Percentiles rank a stretch among this genome's conserved stretches.
Evolutionary conservation across 768 basidiomycete genomes (phyloP).

Genomic region (Lactarius akahatsu): DNA sequence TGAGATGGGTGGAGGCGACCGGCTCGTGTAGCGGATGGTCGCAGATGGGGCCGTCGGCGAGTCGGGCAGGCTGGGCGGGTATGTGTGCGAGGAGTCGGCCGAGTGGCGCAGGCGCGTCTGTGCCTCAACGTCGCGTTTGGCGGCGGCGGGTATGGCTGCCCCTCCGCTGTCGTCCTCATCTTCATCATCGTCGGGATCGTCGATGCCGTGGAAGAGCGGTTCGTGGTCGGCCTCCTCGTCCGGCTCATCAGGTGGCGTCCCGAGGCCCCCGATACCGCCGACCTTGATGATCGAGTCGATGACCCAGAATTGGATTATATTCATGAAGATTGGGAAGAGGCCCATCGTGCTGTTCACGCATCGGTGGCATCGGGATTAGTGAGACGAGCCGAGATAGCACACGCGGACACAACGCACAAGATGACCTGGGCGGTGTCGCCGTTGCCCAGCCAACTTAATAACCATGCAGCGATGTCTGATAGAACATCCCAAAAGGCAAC

Average conservation of each 20-base stretch:
- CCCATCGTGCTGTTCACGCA: slow-evolving; percentile 75
- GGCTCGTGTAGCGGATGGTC: slow-evolving; percentile 35
- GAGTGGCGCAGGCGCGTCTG: slow-evolving; percentile 39
- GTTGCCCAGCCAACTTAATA: slow-evolving; percentile 73
- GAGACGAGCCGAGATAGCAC: background rate
- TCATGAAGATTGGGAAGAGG: slow-evolving; percentile 86
- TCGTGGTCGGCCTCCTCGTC: slow-evolving; percentile 45
- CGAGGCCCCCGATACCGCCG: slow-evolving; percentile 39
- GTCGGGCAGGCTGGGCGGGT: slow-evolving; percentile 58
- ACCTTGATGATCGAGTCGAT: slow-evolving; percentile 93
- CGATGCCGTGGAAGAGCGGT: slow-evolving; percentile 61
- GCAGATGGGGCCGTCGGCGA: slow-evolving; percentile 41
- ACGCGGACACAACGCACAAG: slow-evolving; percentile 54
- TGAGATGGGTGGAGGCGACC: slow-evolving; percentile 28
- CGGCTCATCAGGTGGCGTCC: slow-evolving; percentile 43
- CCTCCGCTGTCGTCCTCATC: slow-evolving; percentile 21
- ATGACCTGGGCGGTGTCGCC: slow-evolving; percentile 72
- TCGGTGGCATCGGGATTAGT: background rate
- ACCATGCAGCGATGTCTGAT: slow-evolving; percentile 78
- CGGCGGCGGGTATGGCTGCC: background rate
- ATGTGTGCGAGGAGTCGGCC: slow-evolving; percentile 46
- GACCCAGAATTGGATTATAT: slow-evolving; percentile 90
- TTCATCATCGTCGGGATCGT: slow-evolving; percentile 39
- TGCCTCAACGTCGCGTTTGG: slow-evolving; percentile 46
- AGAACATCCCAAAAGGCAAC: slow-evolving; percentile 71